A percentile compares a stretch with the other conserved stretches of the same genome.
phyloP scores from a whole-genome alignment of 164 flowering plant species.

The Saururus chinensis region DNA sequence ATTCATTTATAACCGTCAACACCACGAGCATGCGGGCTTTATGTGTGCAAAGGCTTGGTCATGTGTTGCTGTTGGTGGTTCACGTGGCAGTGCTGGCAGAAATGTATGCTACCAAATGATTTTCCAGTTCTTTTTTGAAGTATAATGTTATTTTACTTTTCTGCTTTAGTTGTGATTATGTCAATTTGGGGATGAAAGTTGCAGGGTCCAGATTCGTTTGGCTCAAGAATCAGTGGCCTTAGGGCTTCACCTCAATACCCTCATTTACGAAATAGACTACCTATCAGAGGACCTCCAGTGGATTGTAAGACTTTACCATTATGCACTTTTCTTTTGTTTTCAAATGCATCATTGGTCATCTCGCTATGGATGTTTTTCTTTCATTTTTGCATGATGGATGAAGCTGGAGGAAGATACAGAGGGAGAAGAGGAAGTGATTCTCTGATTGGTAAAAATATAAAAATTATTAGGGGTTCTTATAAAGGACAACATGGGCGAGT shows the following conservation, averaged over 20 bases:
- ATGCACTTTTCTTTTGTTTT: not conserved
- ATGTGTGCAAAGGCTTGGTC: slow-evolving; percentile 82
- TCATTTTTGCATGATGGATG: not conserved
- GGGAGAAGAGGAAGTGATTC: slow-evolving; percentile 64
- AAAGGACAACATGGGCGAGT: slow-evolving; percentile 97
- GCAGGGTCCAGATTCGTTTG: slow-evolving; percentile 40
- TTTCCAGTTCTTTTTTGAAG: not conserved
- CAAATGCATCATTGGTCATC: not conserved
- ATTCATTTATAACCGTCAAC: slow-evolving; percentile 88
- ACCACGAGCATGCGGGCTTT: slow-evolving; percentile 96
- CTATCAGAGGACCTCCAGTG: slow-evolving; percentile 5
- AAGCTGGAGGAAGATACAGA: slow-evolving; percentile 71
- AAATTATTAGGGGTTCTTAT: slow-evolving; percentile 69
- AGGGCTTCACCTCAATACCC: slow-evolving; percentile 52
- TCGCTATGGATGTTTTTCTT: not conserved
- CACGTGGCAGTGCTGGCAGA: slow-evolving; percentile 59
- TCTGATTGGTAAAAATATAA: slow-evolving; percentile 53
- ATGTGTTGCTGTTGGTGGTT: slow-evolving; percentile 76
- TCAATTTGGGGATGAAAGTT: not conserved
- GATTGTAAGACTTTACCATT: not conserved
- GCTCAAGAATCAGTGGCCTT: slow-evolving; percentile 41
- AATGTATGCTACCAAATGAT: slow-evolving; percentile 35
- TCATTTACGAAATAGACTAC: slow-evolving; percentile 62
- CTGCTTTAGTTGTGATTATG: not conserved
- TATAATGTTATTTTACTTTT: too few species aligned